Evolutionary conservation across 768 basidiomycete genomes (phyloP).

Genomic region (Mycena rebaudengoi): DNA sequence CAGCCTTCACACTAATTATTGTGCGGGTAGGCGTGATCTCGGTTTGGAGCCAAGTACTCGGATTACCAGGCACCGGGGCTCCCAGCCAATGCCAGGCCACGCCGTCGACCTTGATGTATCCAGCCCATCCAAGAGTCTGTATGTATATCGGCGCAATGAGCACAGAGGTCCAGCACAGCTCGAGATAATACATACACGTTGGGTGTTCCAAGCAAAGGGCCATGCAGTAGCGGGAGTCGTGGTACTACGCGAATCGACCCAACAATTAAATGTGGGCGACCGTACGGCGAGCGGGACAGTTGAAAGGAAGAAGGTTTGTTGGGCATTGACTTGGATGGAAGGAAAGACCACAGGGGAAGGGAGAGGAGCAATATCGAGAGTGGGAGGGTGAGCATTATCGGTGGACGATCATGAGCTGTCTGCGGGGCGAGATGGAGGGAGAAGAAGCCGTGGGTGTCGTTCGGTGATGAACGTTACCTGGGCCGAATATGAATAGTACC

Average conservation of each 20-base stretch:
- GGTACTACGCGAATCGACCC: slow-evolving; percentile 44
- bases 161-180: not conserved
- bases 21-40: slow-evolving; percentile 65
- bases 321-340: not conserved
- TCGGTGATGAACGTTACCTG: too few relatives aligned
- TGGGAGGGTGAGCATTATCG: too few relatives aligned
- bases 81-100: slow-evolving; percentile 56
- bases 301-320: slow-evolving; percentile 45
- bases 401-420: too few relatives aligned
- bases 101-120: slow-evolving; percentile 56
- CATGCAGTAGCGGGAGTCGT: slow-evolving; percentile 45
- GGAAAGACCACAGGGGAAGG: slow-evolving; percentile 8
- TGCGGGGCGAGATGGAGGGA: too few relatives aligned
- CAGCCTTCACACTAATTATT: slow-evolving; percentile 58
- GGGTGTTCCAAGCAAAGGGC: slow-evolving; percentile 60
- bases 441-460: too few relatives aligned
- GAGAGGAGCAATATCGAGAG: not conserved
- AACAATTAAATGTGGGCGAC: slow-evolving; percentile 59
- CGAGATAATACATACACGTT: slow-evolving; percentile 35
- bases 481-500: too few relatives aligned
- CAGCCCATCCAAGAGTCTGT: slow-evolving; percentile 59
- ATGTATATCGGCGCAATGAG: not conserved
- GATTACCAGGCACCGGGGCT: slow-evolving; percentile 32
- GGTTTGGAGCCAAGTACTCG: slow-evolving; percentile 10
- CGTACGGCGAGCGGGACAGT: slow-evolving; percentile 62